Base-by-base conservation (phyloP, 805 yeast genomes). In the Saccharomycopsis guyanensis region DNA sequence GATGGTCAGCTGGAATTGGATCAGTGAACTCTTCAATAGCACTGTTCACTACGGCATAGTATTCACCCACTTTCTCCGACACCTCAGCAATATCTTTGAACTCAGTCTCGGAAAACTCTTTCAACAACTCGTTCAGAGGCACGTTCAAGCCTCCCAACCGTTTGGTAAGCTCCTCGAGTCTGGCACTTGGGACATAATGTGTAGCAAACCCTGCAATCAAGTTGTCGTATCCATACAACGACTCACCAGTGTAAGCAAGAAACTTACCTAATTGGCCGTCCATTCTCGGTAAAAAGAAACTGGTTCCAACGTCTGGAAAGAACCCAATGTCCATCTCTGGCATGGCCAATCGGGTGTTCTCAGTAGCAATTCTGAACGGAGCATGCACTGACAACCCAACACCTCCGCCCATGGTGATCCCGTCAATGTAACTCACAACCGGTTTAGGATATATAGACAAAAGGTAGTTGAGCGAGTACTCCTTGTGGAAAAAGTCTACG, bases 391-490 rank as follows among this genome's bases (percentile, higher is more conserved):
- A 73, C 38, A 93, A 68, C 3, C 98, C 97, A 38, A 88, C 95
- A 56, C 97, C 97, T 43, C 97, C 97, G 46, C 97, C 98, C 95
- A 93, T 87, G 23, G 91, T 86, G 56, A 91, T 86, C 19, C 97
- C 97, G 59, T 93, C 82, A 78, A 84, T 81, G 33, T 87, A 58
- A 0, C 95, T 71, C n/a, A 93, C 80, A 50, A 85, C 73, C 1
- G 97, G 97, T 68, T 88, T 91, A 5, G 45, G 33, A 51, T 78
- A 88, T n/a, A 91, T 80, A 7, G 95, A 81, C 50, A 89, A 69
- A 42, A 82, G 66, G 58, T 80, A 84, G 68, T 93, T 80, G 58
- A 93, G 67, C 51, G 81, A 77, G 67, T 93, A 91, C 65, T 91
- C 97, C 46, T 71, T 62, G 50, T 77, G 75, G 69, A 93, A 91